Evolutionary conservation across 2,329 filamentous ascomycete species (phyloP), one percentile per base, ranked within the genome.

Genomic region (Penicillium nordicum): DNA sequence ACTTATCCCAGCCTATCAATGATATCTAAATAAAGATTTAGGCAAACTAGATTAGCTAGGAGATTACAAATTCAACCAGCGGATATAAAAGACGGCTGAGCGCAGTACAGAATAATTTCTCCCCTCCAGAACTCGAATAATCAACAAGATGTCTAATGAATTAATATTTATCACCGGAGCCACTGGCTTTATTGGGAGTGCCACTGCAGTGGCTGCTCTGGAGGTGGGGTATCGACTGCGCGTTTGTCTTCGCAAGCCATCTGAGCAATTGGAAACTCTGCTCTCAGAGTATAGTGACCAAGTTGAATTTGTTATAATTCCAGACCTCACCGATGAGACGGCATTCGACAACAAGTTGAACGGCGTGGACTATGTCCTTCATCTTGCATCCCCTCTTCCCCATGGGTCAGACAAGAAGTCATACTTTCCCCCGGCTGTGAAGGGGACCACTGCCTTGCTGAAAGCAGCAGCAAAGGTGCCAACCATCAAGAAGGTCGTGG

Each of bases 111-210:
- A 10, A 25, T 16, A 2, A 16, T 21, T 30, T 9, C 4, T 30
- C 27, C 41, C 43, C 27, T 9, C 12, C 7, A 45, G 10, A 27
- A 30, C 7, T 30, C 7, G 9, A 32, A 21, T 21, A 45, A 45
- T 8, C 11, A 72, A 43, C 18, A 55, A 27, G 21, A 63, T 64
- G 62, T 16, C 59, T 12, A 16, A 25, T 2, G 53, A 32, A 29
- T 47, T 68, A 10, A 57, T 69, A 34, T 67, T 68, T 50, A 64
- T 69, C 14, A 69, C 67, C 7, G 66, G 67, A 3, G 63, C 62
- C 10, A 59, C 61, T 2, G 67, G 67, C 10, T 69, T 68, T 30
- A 62, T 69, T 42, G 67, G 67, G 5, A 65, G 63, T 5, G 57
- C 57, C 27, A 61, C 59, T 5, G 64, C 63, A 4, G 4, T 63